These are phyloP conservation scores for Hypomontagnella submonticulosa DNA, from an alignment of 495 filamentous ascomycete genomes.

Conservation along the genomic window DNA sequence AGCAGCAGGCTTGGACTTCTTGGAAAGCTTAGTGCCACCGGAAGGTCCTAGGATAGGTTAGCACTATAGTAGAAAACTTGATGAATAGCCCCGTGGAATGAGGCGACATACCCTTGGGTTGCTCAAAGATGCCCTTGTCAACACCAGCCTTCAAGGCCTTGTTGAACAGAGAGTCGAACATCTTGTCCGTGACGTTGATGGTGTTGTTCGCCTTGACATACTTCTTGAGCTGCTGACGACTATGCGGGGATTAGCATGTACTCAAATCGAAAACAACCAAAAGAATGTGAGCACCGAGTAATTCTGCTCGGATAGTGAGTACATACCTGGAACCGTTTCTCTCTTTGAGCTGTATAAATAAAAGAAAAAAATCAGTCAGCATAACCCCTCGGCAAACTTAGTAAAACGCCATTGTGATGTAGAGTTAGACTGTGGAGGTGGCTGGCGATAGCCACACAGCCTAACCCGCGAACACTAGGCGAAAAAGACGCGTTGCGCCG, in stretches of 20 bases:
- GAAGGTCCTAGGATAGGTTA: constrained; percentile 73
- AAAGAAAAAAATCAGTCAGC: constrained; percentile 60
- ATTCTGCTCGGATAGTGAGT: constrained; percentile 1
- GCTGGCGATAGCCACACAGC: constrained; percentile 27
- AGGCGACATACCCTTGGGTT: constrained; percentile 86
- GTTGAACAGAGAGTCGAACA: constrained; percentile 94
- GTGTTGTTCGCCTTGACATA: constrained; percentile 97
- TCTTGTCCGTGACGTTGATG: constrained; percentile 72
- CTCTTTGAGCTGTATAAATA: constrained; percentile 67
- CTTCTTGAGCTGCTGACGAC: constrained; percentile 97
- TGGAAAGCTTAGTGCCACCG: constrained; percentile 94
- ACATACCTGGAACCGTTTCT: constrained; percentile 73
- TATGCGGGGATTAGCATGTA: constrained; percentile 60
- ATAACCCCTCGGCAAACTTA: constrained; percentile 41
- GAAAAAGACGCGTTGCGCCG: constrained; percentile 49
- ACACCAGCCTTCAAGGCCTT: constrained; percentile 88
- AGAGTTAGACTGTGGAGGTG: constrained; percentile 32
- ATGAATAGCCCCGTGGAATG: not conserved
- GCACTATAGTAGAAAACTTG: not conserved
- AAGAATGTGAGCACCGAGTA: constrained; percentile 2
- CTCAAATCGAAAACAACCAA: constrained; percentile 19
- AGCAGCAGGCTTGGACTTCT: constrained; percentile 70
- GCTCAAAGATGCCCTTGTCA: constrained; percentile 87
- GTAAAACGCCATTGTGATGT: constrained; percentile 8
- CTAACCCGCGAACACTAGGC: constrained; percentile 43